Percentiles rank a stretch among this genome's conserved stretches.
Evolutionary conservation across 306 rosid species (phyloP).

Genomic region (Acmispon strigosus): DNA sequence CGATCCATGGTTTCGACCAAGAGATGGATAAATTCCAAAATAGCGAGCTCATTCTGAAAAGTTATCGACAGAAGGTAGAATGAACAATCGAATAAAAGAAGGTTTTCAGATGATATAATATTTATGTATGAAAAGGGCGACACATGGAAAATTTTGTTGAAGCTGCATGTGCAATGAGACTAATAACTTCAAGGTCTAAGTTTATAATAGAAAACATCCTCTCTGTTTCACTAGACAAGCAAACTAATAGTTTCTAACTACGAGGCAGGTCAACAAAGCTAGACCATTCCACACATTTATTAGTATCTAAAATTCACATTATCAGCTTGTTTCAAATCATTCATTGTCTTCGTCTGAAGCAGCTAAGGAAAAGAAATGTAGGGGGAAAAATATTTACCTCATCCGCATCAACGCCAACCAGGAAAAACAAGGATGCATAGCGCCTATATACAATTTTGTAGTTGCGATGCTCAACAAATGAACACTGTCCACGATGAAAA

Average conservation of each 20-base stretch:
- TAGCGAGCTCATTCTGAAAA: slow-evolving; percentile 89
- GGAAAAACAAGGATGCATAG: slow-evolving; percentile 89
- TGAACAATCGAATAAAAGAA: background rate
- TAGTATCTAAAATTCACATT: background rate
- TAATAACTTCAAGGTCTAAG: background rate
- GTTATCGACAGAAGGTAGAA: slow-evolving; percentile 3
- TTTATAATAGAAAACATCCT: background rate
- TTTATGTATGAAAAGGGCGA: background rate
- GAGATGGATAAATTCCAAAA: slow-evolving; percentile 89
- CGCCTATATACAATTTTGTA: slow-evolving; percentile 94
- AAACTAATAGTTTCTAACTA: background rate
- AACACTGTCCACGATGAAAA: slow-evolving; percentile 60
- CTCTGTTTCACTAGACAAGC: background rate
- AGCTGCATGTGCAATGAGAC: background rate
- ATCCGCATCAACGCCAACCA: slow-evolving; percentile 90
- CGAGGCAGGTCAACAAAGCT: background rate
- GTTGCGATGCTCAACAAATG: slow-evolving; percentile 96
- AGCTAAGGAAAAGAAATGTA: background rate
- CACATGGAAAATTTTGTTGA: background rate
- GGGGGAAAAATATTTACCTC: slow-evolving; percentile 44
- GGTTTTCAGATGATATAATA: background rate
- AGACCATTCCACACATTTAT: background rate
- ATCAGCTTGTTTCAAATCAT: background rate
- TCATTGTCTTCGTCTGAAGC: background rate
- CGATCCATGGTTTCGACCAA: slow-evolving; percentile 97